Evolutionary conservation across 768 basidiomycete species (phyloP).

Genomic region (Phanerodontia chrysosporium): DNA sequence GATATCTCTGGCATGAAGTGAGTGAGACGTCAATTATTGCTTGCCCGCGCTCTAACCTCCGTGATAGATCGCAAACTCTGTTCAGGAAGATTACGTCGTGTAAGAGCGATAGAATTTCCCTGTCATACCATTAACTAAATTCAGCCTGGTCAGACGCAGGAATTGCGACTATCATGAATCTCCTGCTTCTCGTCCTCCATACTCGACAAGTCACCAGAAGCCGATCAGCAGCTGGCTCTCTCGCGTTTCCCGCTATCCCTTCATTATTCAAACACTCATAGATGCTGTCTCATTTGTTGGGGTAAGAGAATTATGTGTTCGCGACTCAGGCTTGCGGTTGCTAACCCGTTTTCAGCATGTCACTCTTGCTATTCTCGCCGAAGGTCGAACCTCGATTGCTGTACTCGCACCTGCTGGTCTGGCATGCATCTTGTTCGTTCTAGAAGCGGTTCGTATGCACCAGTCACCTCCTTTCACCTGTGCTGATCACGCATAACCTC

Average conservation of each 20-base stretch:
- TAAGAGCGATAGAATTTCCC: slow-evolving; percentile 22
- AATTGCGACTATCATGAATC: slow-evolving; percentile 59
- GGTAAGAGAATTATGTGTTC: slow-evolving; percentile 22
- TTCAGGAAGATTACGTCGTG: slow-evolving; percentile 44
- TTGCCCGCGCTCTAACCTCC: too few relatives aligned
- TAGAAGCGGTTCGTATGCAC: slow-evolving; percentile 65
- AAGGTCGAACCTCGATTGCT: slow-evolving; percentile 77
- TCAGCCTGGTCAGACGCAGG: slow-evolving; percentile 58
- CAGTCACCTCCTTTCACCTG: neutral
- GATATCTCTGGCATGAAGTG: slow-evolving; percentile 71
- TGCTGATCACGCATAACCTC: slow-evolving; percentile 5
- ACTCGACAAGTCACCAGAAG: slow-evolving; percentile 72
- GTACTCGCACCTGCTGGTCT: slow-evolving; percentile 83
- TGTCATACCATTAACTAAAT: neutral
- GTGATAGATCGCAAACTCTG: slow-evolving; percentile 31
- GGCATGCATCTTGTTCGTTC: slow-evolving; percentile 72
- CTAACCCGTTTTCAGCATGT: slow-evolving; percentile 47
- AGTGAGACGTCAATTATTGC: too few relatives aligned
- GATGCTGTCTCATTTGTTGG: slow-evolving; percentile 86
- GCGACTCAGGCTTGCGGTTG: neutral
- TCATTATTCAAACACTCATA: slow-evolving; percentile 71
- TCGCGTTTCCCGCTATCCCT: slow-evolving; percentile 79
- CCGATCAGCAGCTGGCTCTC: slow-evolving; percentile 77
- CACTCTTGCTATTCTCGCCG: slow-evolving; percentile 81
- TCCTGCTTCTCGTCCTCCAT: slow-evolving; percentile 61